Evolutionary conservation across 23 red algal species (phyloP).

Genomic region (Gracilaria caudata): DNA sequence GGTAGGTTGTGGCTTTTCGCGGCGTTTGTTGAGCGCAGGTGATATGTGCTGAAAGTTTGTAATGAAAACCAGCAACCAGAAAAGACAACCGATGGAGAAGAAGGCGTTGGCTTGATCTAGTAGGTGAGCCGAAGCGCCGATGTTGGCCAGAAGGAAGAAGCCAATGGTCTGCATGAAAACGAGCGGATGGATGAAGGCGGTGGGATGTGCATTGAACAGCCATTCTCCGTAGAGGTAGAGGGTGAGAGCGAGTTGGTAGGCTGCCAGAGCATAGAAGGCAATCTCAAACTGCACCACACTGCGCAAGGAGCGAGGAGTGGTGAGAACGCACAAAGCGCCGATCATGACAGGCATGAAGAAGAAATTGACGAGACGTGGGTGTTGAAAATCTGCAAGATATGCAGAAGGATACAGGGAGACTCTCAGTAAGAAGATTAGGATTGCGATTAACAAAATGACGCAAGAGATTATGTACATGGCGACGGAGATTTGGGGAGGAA

Average conservation of each 20-base stretch:
- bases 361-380: conserved; percentile 60
- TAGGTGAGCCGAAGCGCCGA: conserved; percentile 27
- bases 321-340: conserved; percentile 26
- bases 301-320: conserved; percentile 31
- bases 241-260: conserved; percentile 59
- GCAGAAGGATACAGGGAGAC: conserved; percentile 29
- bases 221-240: conserved; percentile 73
- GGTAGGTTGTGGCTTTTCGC: conserved; percentile 38
- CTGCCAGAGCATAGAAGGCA: conserved; percentile 25
- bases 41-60: conserved; percentile 66
- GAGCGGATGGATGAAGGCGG: conserved; percentile 59
- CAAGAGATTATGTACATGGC: conserved; percentile 51
- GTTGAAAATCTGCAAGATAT: conserved; percentile 35
- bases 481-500: conserved; percentile 28
- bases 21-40: conserved; percentile 16
- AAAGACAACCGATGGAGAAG: conserved; percentile 63
- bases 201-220: conserved; percentile 54
- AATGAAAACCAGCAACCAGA: conserved; percentile 66
- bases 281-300: conserved; percentile 25
- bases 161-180: conserved; percentile 72
- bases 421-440: conserved; percentile 2
- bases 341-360: conserved; percentile 72
- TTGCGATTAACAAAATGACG: conserved; percentile 18
- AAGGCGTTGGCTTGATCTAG: conserved; percentile 32
- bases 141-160: conserved; percentile 61